Conservation (phyloP, 2,329 filamentous ascomycete genomes). For the Aureobasidium sp. region DNA sequence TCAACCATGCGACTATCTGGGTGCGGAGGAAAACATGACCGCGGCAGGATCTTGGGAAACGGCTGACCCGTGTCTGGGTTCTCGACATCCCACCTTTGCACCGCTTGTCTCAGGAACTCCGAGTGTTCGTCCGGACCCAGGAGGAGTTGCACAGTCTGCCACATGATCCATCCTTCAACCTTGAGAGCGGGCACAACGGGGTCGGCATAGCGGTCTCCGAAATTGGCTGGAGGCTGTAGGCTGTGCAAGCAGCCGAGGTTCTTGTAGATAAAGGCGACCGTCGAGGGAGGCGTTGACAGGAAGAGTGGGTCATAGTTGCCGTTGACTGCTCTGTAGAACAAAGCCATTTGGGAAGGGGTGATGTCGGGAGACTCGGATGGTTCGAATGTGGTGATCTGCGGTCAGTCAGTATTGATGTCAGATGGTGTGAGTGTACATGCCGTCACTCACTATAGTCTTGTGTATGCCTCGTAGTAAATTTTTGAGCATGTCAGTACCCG, state of each 20-base stretch:
- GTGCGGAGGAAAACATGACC: slow-evolving; percentile 58
- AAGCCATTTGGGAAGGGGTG: slow-evolving; percentile 40
- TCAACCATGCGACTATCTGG: slow-evolving; percentile 71
- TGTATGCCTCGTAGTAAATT: slow-evolving; percentile 38
- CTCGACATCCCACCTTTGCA: slow-evolving; percentile 65
- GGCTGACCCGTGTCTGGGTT: slow-evolving; percentile 55
- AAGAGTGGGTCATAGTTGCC: slow-evolving; percentile 56
- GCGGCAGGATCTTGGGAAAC: slow-evolving; percentile 55
- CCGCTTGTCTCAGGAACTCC: slow-evolving; percentile 70
- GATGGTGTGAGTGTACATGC: not conserved
- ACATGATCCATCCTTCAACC: slow-evolving; percentile 75
- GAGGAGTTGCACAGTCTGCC: slow-evolving; percentile 86
- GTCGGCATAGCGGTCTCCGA: slow-evolving; percentile 57
- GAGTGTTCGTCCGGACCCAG: slow-evolving; percentile 84
- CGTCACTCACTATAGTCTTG: slow-evolving; percentile 33
- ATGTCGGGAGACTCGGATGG: slow-evolving; percentile 37
- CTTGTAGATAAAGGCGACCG: slow-evolving; percentile 87
- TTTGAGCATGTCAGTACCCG: slow-evolving; percentile 39
- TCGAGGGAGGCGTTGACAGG: slow-evolving; percentile 59
- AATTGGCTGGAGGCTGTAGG: slow-evolving; percentile 54
- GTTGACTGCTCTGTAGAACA: slow-evolving; percentile 40
- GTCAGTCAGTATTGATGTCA: not conserved
- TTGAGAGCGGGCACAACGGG: slow-evolving; percentile 80
- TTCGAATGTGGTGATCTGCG: slow-evolving; percentile 26
- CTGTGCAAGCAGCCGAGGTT: slow-evolving; percentile 84